Base-by-base conservation (phyloP, 306 rosid species). In the cucumber (Cucumis sativus) region DNA sequence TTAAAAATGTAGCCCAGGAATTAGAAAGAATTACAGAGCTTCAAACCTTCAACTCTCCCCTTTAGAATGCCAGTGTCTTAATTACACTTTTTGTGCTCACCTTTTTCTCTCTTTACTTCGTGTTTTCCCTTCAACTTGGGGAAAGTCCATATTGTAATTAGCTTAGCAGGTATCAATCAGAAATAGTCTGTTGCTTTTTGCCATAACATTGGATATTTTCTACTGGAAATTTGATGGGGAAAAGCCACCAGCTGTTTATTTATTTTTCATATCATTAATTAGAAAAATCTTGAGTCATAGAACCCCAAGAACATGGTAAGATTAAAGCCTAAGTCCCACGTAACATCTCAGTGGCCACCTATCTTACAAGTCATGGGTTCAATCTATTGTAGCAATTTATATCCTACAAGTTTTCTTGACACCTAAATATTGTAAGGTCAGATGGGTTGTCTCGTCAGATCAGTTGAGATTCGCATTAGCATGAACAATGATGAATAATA, bases 121-220 rank as follows among this genome's bases (percentile, higher is more conserved):
- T 23, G 15, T 71, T 14, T 23, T 15, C 25, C 76, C 41, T 49
- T 10, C 21, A 13, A 23, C 47, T 66, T 67, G 45, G 75, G 54
- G 76, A 25, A 71, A 35, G 76, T 43, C 76, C 76, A 71, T 47
- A 71, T 18, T 71, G 76, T 71, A 71, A 49, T 69, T 69, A 69
- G 57, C 39, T 70, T 45, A 71, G 60, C 60, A 30, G 45, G 59
- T 45, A 21, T 70, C 57, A 47, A 70, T 70, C 40, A 70, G 58
- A 15, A 69, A 70, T 70, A 45, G 75, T 70, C 30, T 45, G 40
- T 23, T 43, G 57, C 39, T 28, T 70, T 70, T 39, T 21, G 1
- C 56, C 8, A 13, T 47, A 20, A 23, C 7, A 49, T 47, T 7
- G 14, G 20, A 49, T 28, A 7, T 1, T 49, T 49, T 47, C 33